These are phyloP conservation scores for Pseudogymnoascus sp. DNA, from an alignment of 2,329 filamentous ascomycete genomes.

Conservation along the genomic window DNA sequence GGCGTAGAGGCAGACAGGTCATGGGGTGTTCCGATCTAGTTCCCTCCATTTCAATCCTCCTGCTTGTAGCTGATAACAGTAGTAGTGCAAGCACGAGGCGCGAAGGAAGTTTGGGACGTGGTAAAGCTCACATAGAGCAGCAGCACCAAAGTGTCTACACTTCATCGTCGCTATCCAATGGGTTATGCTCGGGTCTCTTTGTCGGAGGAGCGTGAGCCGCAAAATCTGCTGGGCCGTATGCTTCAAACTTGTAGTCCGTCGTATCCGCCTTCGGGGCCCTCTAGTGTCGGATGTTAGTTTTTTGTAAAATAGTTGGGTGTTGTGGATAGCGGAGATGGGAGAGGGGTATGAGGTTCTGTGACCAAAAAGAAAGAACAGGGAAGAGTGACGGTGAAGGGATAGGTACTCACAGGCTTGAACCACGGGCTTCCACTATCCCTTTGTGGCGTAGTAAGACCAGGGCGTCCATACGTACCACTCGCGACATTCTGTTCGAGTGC, in stretches of 20 bases:
- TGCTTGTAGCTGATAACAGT: no score
- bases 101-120: no score
- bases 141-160: neutral
- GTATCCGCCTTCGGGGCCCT: neutral
- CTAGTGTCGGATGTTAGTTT: neutral
- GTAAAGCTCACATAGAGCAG: neutral
- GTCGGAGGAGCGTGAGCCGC: neutral
- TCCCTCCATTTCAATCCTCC: no score
- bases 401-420: neutral
- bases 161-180: neutral
- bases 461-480: neutral
- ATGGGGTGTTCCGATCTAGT: no score
- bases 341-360: neutral
- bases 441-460: neutral
- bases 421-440: neutral
- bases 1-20: no score
- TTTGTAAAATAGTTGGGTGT: neutral
- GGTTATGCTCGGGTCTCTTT: neutral
- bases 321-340: neutral
- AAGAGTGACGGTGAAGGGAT: no score
- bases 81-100: no score
- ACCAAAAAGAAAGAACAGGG: no score
- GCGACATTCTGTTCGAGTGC: no score
- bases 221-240: neutral
- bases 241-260: neutral